A percentile compares a stretch with the other conserved stretches of the same genome.
These are phyloP conservation scores for Backusella australiensis DNA, from an alignment of 192 early-diverging fungal genomes.

Conservation along the genomic window DNA sequence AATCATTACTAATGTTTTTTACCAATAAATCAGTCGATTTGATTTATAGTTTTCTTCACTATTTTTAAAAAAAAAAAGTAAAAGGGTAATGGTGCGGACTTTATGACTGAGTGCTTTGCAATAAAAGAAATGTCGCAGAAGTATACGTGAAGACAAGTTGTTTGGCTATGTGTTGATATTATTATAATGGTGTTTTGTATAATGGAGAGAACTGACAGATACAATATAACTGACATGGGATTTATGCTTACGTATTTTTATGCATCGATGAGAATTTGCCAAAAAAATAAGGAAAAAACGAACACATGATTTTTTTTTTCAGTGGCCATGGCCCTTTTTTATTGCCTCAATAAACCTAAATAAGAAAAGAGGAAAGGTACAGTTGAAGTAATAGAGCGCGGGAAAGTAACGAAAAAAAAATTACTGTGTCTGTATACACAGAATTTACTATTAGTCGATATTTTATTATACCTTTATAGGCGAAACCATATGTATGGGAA, in stretches of 20 bases:
- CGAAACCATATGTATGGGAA: not conserved
- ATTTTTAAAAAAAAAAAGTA: not conserved
- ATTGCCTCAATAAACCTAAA: not conserved
- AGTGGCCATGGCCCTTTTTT: not conserved
- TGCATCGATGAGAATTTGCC: not conserved
- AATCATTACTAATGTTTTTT: not conserved
- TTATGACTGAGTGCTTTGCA: not conserved
- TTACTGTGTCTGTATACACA: not conserved
- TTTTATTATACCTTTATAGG: not conserved
- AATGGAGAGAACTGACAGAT: not conserved
- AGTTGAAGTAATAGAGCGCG: not conserved
- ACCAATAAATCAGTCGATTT: conserved; percentile 1
- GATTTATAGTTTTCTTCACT: not conserved
- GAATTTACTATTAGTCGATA: not conserved
- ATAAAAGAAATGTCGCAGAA: not conserved
- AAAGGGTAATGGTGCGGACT: not conserved
- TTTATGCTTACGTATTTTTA: conserved; percentile 4
- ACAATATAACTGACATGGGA: not conserved
- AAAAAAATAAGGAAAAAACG: not conserved
- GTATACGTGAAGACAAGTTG: not conserved
- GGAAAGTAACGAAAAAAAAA: not conserved
- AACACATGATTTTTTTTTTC: not conserved
- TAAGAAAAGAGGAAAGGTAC: not conserved
- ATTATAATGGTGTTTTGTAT: not conserved
- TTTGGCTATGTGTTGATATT: not conserved